Evolutionary conservation across 2,329 filamentous ascomycete genomes (phyloP).

Genomic region (Penicillium thymicola): DNA sequence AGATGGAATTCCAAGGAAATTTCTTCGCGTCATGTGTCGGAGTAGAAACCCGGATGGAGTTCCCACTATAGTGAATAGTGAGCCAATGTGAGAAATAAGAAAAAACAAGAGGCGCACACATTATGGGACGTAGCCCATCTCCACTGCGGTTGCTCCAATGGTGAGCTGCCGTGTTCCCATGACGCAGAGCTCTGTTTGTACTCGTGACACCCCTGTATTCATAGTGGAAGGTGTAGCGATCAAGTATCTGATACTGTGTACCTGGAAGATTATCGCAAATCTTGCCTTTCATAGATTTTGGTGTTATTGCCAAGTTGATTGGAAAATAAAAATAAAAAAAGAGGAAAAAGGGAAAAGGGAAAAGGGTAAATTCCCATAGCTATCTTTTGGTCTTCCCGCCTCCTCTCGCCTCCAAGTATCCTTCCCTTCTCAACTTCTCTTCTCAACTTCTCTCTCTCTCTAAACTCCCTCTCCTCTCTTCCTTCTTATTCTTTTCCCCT

Average conservation of each 20-base stretch:
- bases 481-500: not conserved
- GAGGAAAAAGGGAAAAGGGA: not conserved
- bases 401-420: not conserved
- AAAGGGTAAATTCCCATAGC: not conserved
- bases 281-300: slow-evolving; percentile 8
- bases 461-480: too few relatives aligned
- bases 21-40: slow-evolving; percentile 34
- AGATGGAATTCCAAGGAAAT: slow-evolving; percentile 8
- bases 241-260: slow-evolving; percentile 3
- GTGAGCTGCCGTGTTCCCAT: slow-evolving; percentile 7
- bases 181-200: slow-evolving; percentile 15
- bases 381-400: not conserved
- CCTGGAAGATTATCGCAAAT: slow-evolving; percentile 4
- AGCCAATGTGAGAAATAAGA: too few relatives aligned
- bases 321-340: not conserved
- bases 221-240: slow-evolving; percentile 22
- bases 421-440: not conserved
- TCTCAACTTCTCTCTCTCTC: not conserved
- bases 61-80: too few relatives aligned
- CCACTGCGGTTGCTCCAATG: slow-evolving; percentile 26
- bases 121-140: not conserved
- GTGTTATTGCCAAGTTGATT: not conserved
- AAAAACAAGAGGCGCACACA: not conserved
- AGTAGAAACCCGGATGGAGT: slow-evolving; percentile 14
- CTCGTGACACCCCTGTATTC: slow-evolving; percentile 8